These are phyloP conservation scores for Blastobotrys peoriensis DNA, from an alignment of 805 yeast genomes.

Conservation along the genomic window DNA sequence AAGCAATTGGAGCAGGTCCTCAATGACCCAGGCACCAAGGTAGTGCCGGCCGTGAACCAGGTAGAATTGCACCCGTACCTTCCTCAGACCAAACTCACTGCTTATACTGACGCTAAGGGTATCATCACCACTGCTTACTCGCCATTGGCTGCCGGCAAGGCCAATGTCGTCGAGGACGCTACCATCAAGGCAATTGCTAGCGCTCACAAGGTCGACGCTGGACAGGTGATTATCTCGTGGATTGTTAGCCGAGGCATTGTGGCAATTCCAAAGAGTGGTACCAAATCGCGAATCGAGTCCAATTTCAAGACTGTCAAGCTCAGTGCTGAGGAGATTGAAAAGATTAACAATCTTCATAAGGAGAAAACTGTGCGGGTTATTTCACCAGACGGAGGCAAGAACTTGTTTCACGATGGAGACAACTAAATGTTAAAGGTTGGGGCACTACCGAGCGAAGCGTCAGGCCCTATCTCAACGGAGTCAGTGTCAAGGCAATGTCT, in stretches of 20 bases:
- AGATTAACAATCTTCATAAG: slow-evolving; percentile 25
- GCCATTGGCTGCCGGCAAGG: slow-evolving; percentile 62
- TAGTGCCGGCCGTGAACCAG: slow-evolving; percentile 67
- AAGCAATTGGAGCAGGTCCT: slow-evolving; percentile 47
- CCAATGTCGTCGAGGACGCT: slow-evolving; percentile 45
- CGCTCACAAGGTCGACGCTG: slow-evolving; percentile 47
- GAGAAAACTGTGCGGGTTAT: not conserved
- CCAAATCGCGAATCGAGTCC: slow-evolving; percentile 40
- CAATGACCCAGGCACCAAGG: slow-evolving; percentile 24
- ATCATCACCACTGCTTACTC: slow-evolving; percentile 67
- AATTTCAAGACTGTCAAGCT: slow-evolving; percentile 36
- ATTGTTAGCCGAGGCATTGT: slow-evolving; percentile 55
- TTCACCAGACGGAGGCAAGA: not conserved
- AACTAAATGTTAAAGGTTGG: too few species aligned
- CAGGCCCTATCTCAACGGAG: too few species aligned
- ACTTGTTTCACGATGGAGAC: not conserved
- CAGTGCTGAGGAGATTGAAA: slow-evolving; percentile 36
- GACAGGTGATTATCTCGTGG: slow-evolving; percentile 58
- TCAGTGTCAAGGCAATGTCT: too few species aligned
- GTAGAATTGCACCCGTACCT: slow-evolving; percentile 70
- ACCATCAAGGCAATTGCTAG: slow-evolving; percentile 46
- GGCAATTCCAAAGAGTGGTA: slow-evolving; percentile 56
- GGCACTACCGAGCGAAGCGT: too few species aligned
- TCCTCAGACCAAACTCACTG: slow-evolving; percentile 55
- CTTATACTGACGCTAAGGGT: slow-evolving; percentile 45